Base-by-base conservation (phyloP, 768 basidiomycete species). In the Panus rudis region DNA sequence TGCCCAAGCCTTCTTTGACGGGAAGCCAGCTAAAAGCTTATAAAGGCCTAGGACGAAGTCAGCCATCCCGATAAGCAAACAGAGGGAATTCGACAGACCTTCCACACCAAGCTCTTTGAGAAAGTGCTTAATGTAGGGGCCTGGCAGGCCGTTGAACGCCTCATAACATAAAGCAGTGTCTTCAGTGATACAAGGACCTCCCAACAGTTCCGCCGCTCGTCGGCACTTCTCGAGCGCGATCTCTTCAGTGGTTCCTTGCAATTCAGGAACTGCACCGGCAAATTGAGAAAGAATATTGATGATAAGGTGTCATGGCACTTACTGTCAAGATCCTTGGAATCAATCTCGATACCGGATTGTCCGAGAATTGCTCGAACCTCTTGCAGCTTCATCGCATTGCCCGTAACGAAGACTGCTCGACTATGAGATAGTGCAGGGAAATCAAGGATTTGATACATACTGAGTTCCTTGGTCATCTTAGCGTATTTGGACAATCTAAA, bases 91-190 rank as follows among this genome's bases (percentile, higher is more conserved):
- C 30, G 16, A 23, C 70, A 41, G 43, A 68, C 94, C 94, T 49
- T 89, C 81, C 59, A 91, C 89, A 2, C 94, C 94, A 4, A 97
- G 62, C 20, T 72, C 73, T 33, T 73, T 71, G 63, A 97, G 66
- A 63, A 99, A 99, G 50, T 89, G 72, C 56, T 99, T 99, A 71
- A 99, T 93, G 65, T 94, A 99, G 0, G 94, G 94, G 0, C 96
- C 96, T 2, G 96, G 96, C 3, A 99, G 75, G 0, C 92, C 94
- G 16, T 82, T 77, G 14, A 98, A 68, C 0, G 96, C 92, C 47
- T 81, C 78, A 56, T 90, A 98, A 52, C 84, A 89, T 5, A 99
- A 75, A 0, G 96, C 92, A 0, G 96, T 99, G 60, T 99, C 96
- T 66, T 99, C 91, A 0, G 89, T 92, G 53, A 80, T 79, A 50